phyloP scores from a whole-genome alignment of 2,329 filamentous ascomycete genomes.

The Amauroascus verrucosus region DNA sequence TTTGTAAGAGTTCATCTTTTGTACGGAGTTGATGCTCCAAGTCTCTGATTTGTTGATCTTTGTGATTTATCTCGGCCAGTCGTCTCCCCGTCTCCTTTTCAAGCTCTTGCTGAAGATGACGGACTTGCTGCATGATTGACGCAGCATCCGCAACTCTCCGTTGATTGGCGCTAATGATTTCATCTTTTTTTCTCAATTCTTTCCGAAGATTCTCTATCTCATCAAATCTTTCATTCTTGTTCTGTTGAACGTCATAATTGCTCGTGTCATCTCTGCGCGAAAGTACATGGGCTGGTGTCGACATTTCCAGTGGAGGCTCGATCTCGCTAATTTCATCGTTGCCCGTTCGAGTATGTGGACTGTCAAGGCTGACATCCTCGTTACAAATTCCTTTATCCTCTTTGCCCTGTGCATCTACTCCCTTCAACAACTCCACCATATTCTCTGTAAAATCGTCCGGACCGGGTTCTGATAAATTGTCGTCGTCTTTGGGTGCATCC shows the following conservation, averaged over 20 bases:
- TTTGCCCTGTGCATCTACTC: constrained; percentile 10
- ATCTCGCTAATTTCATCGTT: constrained; percentile 35
- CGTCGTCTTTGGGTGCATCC: constrained; percentile 19
- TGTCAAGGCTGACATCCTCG: constrained; percentile 20
- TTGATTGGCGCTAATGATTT: constrained; percentile 27
- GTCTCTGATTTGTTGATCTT: constrained; percentile 12
- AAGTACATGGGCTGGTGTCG: constrained; percentile 34
- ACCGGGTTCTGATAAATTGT: constrained; percentile 31
- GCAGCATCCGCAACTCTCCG: constrained; percentile 27
- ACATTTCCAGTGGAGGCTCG: constrained; percentile 36
- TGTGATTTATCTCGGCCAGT: neutral
- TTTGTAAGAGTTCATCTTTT: constrained; percentile 11
- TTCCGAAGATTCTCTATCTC: constrained; percentile 27
- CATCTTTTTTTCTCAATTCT: constrained; percentile 26
- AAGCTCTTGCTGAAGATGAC: constrained; percentile 31
- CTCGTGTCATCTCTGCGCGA: constrained; percentile 19
- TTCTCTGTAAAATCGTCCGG: constrained; percentile 37
- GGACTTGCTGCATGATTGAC: constrained; percentile 31
- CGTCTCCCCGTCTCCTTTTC: constrained; percentile 21
- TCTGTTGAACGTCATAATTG: constrained; percentile 19
- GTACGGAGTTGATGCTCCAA: constrained; percentile 6
- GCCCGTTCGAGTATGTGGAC: constrained; percentile 23
- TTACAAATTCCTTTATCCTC: constrained; percentile 14
- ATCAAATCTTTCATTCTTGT: constrained; percentile 17
- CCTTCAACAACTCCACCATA: constrained; percentile 32